Conservation (phyloP, 495 filamentous ascomycete genomes). For the Hypoxylon fragiforme region DNA sequence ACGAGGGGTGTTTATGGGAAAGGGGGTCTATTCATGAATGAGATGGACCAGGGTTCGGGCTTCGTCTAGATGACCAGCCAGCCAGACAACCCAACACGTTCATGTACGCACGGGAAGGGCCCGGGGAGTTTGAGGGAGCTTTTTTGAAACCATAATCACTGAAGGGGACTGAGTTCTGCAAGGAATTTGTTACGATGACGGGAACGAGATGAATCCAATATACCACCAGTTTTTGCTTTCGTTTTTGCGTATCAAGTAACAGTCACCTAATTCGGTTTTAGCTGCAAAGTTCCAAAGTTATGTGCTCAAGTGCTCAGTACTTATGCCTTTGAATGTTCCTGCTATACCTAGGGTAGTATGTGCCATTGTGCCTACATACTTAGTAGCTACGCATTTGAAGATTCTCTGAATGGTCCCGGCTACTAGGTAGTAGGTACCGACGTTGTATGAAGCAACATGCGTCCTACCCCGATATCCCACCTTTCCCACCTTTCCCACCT, state of each 20-base stretch:
- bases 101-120: background rate
- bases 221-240: slow-evolving; percentile 12
- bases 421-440: too few relatives aligned
- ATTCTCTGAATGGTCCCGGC: too few relatives aligned
- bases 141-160: slow-evolving; percentile 24
- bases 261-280: too few relatives aligned
- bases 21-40: slow-evolving; percentile 3
- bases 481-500: background rate
- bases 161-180: slow-evolving; percentile 5
- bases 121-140: slow-evolving; percentile 16
- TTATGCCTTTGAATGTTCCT: too few relatives aligned
- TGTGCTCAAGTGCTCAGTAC: too few relatives aligned
- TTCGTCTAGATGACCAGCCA: slow-evolving; percentile 37
- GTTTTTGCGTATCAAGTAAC: too few relatives aligned
- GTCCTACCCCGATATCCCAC: slow-evolving; percentile 8
- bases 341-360: too few relatives aligned
- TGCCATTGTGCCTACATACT: too few relatives aligned
- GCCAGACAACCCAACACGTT: slow-evolving; percentile 3
- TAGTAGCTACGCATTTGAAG: too few relatives aligned
- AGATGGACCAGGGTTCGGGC: slow-evolving; percentile 22
- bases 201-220: slow-evolving; percentile 26
- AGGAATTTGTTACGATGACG: slow-evolving; percentile 15
- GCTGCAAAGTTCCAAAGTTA: too few relatives aligned
- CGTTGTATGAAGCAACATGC: background rate
- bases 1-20: too few relatives aligned